phyloP scores from a whole-genome alignment of 2,329 filamentous ascomycete genomes.

The Teratosphaeria viscida region DNA sequence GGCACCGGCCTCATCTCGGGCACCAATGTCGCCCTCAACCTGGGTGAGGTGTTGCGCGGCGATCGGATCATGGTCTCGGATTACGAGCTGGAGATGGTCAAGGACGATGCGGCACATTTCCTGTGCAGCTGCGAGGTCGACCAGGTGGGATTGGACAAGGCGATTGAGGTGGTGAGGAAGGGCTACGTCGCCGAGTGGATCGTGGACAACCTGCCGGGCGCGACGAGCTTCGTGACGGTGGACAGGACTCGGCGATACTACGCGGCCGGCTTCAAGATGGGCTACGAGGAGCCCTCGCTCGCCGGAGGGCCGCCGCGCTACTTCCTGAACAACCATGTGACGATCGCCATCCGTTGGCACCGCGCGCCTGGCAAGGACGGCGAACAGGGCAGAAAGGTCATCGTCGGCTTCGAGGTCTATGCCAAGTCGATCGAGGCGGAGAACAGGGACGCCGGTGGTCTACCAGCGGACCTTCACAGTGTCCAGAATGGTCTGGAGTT shows the following conservation, averaged over 20 bases:
- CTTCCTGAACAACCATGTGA: slow-evolving; percentile 81
- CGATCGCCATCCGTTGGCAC: slow-evolving; percentile 70
- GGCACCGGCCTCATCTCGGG: slow-evolving; percentile 63
- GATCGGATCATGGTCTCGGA: slow-evolving; percentile 79
- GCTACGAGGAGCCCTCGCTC: slow-evolving; percentile 58
- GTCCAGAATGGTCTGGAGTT: slow-evolving; percentile 58
- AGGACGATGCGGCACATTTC: slow-evolving; percentile 61
- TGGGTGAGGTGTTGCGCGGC: slow-evolving; percentile 78
- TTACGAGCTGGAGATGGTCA: slow-evolving; percentile 67
- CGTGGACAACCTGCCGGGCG: slow-evolving; percentile 80
- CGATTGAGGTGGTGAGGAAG: slow-evolving; percentile 61
- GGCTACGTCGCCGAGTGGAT: slow-evolving; percentile 91
- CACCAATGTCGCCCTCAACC: slow-evolving; percentile 67
- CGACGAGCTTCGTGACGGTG: slow-evolving; percentile 77
- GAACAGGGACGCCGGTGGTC: slow-evolving; percentile 53
- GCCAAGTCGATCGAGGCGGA: slow-evolving; percentile 65
- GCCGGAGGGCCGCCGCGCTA: slow-evolving; percentile 52
- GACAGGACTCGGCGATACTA: slow-evolving; percentile 83
- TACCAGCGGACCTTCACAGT: slow-evolving; percentile 56
- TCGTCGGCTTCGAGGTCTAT: slow-evolving; percentile 85
- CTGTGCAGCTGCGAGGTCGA: slow-evolving; percentile 62
- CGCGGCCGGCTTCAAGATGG: slow-evolving; percentile 79
- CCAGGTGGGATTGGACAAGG: slow-evolving; percentile 54
- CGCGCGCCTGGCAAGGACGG: slow-evolving; percentile 59
- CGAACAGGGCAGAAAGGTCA: slow-evolving; percentile 61